Conservation (phyloP, 495 filamentous ascomycete species). For the Neurospora sp. region DNA sequence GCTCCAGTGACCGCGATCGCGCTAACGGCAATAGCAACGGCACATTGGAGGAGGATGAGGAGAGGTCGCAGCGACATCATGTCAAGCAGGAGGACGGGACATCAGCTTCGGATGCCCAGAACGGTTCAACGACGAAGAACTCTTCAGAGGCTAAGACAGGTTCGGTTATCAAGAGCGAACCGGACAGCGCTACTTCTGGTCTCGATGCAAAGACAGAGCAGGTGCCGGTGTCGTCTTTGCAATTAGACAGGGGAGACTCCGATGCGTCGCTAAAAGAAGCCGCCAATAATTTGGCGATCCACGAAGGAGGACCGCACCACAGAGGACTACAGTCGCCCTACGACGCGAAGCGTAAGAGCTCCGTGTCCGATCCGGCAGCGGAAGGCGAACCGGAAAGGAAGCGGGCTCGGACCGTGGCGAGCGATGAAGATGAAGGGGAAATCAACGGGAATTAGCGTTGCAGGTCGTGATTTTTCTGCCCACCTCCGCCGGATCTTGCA, state of each 20-base stretch:
- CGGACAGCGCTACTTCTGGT: neutral
- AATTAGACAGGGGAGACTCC: conserved; percentile 29
- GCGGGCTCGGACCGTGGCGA: conserved; percentile 10
- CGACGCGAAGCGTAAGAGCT: conserved; percentile 21
- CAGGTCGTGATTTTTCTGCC: neutral
- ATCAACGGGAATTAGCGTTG: conserved; percentile 2
- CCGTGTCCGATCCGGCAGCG: conserved; percentile 13
- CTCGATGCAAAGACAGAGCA: neutral
- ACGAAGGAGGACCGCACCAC: conserved; percentile 21
- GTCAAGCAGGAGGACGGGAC: neutral
- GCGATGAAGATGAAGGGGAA: conserved; percentile 18
- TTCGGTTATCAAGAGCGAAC: conserved; percentile 8
- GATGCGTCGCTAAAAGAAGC: conserved; percentile 36
- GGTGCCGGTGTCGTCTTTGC: conserved; percentile 9
- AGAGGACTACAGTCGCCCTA: conserved; percentile 17
- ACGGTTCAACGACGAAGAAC: neutral
- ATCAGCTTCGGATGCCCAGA: neutral
- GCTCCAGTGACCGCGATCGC: neutral
- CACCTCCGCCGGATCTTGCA: neutral
- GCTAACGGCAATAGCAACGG: neutral
- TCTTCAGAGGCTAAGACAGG: neutral
- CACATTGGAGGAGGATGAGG: neutral
- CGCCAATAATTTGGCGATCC: conserved; percentile 33
- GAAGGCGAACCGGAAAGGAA: conserved; percentile 17
- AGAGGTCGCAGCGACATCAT: neutral